Base-by-base conservation (phyloP, 2,329 filamentous ascomycete genomes). In the Helminthosporium solani region DNA sequence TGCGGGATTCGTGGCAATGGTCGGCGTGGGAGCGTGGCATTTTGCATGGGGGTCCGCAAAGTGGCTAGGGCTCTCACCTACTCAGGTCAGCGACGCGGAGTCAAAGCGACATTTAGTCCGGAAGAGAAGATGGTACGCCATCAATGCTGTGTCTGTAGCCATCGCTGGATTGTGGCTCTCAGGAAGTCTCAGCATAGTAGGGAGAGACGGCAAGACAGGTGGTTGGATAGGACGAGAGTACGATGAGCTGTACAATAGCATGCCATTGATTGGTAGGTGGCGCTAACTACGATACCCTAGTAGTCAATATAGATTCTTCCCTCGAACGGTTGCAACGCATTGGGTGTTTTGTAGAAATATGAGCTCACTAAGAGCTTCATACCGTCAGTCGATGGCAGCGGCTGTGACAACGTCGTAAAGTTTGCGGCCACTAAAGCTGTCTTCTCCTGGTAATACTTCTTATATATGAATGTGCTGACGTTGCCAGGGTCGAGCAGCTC, bases 171-270 rank as follows among this genome's bases (percentile, higher is more conserved):
- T 90, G n/a, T 96, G 91, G 91, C 82, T 91, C 41, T 84, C 85
- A 0, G 91, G 91, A 3, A 86, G 88, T 0, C 68, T 96, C 27
- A 89, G 87, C 0, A 76, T 96, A 14, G 83, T 96, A 7, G 90
- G 86, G 2, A 78, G 81, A 51, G 87, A 80, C 1, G 90, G 90
- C 0, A 69, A 75, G 50, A 84, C 82, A 1, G 74, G 79, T 3
- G 90, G 90, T 0, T 96, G 90, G 90, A 78, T 95, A 44, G 89
- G 83, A 2, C 86, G 78, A 56, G 78, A 87, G 40, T 96, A 92
- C 70, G 87, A 96, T 73, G 79, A 83, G 40, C 75, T 96, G 53
- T 90, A 84, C 65, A 74, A 69, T 50, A 76, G 75, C 42, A 75
- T 86, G 33, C 84, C 84, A 1, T 56, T 84, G 11, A 62, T 85